Evolutionary conservation across 352 stramenopile genomes (phyloP), one percentile per base, ranked within the genome.

Genomic region (Halophytophthora batemanensis): DNA sequence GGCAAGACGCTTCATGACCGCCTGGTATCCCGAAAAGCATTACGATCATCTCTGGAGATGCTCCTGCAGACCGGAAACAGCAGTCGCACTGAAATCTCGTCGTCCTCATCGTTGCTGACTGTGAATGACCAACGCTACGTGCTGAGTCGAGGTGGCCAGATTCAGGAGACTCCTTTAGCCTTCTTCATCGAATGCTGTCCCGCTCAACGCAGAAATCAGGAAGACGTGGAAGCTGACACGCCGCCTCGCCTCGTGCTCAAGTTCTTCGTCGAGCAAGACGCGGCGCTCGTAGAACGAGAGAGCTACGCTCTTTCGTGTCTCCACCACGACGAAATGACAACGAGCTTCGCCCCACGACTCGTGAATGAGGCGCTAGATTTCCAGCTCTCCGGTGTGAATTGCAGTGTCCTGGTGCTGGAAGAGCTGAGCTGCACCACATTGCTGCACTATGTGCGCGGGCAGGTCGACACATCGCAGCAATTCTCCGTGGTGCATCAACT

Each of bases 241-340:
- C 36, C 34, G 10, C 41, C 29, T 4, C 50, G 41, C 33, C 50
- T 77, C 17, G 54, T 66, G 31, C 49, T 88, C 19, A 86, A 86
- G 53, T 43, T 88, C 29, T 88, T 81, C 53, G 61, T 82, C 18
- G 70, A 86, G 40, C 68, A 78, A 29, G 77, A 88, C 35, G 57
- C 72, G 1, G 64, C 70, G 39, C 50, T 79, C 19, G 74, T 70
- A 8, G 70, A 65, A 2, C 68, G 68, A 17, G 77, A 88, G 50
- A 83, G 71, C 35, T 76, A 74, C 19, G 71, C 77, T 8, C 61
- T 88, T 5, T 66, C 68, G 1, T 64, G 69, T 5, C 54, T 85
- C 37, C 64, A 82, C 29, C 56, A 66, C 2, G 52, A 62, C 21
- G 49, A 54, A 2, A 58, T 52, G 0, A 64, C 64, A 11, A 21